Evolutionary conservation across 768 basidiomycete genomes (phyloP).

Genomic region (Boletus rubroflammeus): DNA sequence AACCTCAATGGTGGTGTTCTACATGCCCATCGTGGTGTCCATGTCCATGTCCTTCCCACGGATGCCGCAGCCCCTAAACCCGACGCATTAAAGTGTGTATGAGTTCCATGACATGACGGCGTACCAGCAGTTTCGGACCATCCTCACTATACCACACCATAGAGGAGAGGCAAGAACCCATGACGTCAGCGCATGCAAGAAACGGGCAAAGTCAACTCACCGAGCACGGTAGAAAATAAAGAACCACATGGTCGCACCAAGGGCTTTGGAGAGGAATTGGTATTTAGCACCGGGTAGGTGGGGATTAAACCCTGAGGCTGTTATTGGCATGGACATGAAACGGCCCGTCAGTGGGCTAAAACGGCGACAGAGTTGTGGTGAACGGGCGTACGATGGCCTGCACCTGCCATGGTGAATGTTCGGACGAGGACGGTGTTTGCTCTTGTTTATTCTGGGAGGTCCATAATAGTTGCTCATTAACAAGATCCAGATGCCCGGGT

Average conservation of each 20-base stretch:
- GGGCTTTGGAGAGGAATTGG: conserved; percentile 74
- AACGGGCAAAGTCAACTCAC: conserved; percentile 45
- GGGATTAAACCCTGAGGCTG: conserved; percentile 81
- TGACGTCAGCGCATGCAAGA: neutral
- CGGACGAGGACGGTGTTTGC: conserved; percentile 22
- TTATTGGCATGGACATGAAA: neutral
- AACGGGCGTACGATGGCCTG: conserved; percentile 26
- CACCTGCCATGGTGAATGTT: conserved; percentile 34
- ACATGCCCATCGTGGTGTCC: conserved; percentile 37
- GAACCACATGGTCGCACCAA: conserved; percentile 98
- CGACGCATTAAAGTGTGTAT: neutral
- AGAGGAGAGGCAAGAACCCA: neutral
- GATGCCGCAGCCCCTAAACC: conserved; percentile 53
- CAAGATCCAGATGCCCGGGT: neutral
- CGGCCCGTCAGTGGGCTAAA: conserved; percentile 1
- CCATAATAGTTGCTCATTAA: neutral
- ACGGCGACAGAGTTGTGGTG: neutral
- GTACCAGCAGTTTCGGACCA: conserved; percentile 68
- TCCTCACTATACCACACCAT: conserved; percentile 52
- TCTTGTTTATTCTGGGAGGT: conserved; percentile 17
- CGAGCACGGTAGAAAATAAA: conserved; percentile 95
- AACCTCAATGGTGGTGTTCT: conserved; percentile 40
- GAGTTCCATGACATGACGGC: neutral
- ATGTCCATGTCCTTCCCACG: conserved; percentile 62
- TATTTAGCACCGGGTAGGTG: conserved; percentile 78